A percentile compares a stretch with the other conserved stretches of the same genome.
Evolutionary conservation across 1,139 yeast species (phyloP).

Genomic region (Debaryomyces udenii): DNA sequence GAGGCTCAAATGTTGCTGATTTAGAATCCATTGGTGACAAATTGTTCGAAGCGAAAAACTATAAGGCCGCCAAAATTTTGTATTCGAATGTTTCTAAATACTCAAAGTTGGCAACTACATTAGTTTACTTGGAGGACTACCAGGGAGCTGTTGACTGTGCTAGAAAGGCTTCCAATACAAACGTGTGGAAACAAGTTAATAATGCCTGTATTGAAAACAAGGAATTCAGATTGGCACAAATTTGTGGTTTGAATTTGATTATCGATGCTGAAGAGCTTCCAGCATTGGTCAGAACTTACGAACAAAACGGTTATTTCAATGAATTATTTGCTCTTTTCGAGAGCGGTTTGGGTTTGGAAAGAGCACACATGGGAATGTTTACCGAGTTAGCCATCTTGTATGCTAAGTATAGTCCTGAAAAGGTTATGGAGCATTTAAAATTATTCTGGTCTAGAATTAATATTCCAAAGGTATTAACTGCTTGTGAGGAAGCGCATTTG

Average conservation of each 20-base stretch:
- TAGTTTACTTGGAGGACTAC: slow-evolving; percentile 88
- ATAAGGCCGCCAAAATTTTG: slow-evolving; percentile 89
- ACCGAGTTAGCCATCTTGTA: slow-evolving; percentile 92
- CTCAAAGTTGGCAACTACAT: slow-evolving; percentile 92
- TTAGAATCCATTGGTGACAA: slow-evolving; percentile 91
- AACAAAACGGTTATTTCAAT: slow-evolving; percentile 86
- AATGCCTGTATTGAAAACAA: slow-evolving; percentile 94
- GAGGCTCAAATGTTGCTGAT: slow-evolving; percentile 91
- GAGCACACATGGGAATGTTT: slow-evolving; percentile 99
- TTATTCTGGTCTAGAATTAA: slow-evolving; percentile 98
- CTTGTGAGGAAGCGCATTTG: slow-evolving; percentile 90
- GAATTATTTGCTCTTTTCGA: slow-evolving; percentile 92
- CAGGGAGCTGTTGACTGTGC: slow-evolving; percentile 99
- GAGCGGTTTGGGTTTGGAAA: slow-evolving; percentile 93
- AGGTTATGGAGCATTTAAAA: slow-evolving; percentile 95
- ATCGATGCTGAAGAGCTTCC: slow-evolving; percentile 97
- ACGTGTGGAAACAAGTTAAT: slow-evolving; percentile 97
- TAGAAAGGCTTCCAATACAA: slow-evolving; percentile 91
- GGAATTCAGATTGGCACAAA: slow-evolving; percentile 96
- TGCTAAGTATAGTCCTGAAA: slow-evolving; percentile 86
- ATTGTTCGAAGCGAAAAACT: slow-evolving; percentile 78
- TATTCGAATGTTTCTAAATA: slow-evolving; percentile 88
- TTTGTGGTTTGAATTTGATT: slow-evolving; percentile 96
- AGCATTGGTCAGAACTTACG: slow-evolving; percentile 85
- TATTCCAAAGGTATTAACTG: slow-evolving; percentile 94